Percentiles rank a stretch among this genome's conserved stretches.
Evolutionary conservation across 345 rosid genomes (phyloP).

Genomic region (Cardiospermum halicacabum): DNA sequence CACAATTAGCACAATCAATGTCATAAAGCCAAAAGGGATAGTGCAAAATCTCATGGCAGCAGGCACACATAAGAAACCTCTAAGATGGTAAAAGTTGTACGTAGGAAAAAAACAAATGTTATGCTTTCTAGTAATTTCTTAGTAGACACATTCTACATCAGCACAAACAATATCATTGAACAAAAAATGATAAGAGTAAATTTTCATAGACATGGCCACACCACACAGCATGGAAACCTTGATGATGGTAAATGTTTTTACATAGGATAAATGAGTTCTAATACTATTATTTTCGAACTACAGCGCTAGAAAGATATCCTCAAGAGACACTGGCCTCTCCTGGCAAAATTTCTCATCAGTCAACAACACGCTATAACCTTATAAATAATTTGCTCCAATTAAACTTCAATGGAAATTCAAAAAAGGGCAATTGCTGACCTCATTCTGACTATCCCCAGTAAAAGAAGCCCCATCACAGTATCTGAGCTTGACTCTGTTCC

Average conservation of each 20-base stretch:
- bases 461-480: slow-evolving; percentile 97
- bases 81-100: not conserved
- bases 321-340: not conserved
- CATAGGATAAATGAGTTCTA: not conserved
- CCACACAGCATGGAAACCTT: too few relatives aligned
- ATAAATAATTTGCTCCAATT: too few relatives aligned
- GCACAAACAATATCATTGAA: too few relatives aligned
- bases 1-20: not conserved
- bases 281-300: not conserved
- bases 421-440: slow-evolving; percentile 34
- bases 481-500: slow-evolving; percentile 87
- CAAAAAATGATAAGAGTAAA: too few relatives aligned
- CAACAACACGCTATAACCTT: too few relatives aligned
- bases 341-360: not conserved
- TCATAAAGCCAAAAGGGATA: not conserved
- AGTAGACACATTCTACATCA: not conserved
- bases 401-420: not conserved
- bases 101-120: not conserved
- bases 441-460: slow-evolving; percentile 59
- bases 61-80: not conserved
- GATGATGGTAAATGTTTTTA: too few relatives aligned
- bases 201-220: too few relatives aligned
- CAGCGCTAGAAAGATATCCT: not conserved
- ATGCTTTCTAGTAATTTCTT: not conserved
- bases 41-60: not conserved